Conservation (phyloP, 495 filamentous ascomycete species). For the Stereocaulon alpinum region DNA sequence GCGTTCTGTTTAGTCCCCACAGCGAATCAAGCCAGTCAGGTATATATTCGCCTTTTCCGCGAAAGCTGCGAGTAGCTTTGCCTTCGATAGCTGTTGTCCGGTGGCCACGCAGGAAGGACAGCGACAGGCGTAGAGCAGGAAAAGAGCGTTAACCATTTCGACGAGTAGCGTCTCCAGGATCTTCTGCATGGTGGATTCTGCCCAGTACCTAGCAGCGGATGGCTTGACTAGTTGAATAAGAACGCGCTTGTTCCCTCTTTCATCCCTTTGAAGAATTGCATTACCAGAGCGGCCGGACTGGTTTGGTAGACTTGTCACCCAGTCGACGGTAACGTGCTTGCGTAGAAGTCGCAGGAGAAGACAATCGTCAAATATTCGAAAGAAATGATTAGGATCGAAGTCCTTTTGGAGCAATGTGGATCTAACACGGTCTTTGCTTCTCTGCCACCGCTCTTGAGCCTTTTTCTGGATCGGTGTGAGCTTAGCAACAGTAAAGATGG, state of each 20-base stretch:
- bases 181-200: neutral
- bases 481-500: neutral
- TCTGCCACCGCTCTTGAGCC: neutral
- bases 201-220: neutral
- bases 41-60: neutral
- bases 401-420: neutral
- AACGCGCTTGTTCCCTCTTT: neutral
- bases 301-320: neutral
- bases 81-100: neutral
- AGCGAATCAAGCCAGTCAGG: neutral
- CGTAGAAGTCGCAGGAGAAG: neutral
- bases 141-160: neutral
- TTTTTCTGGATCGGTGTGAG: neutral
- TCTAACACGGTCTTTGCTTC: neutral
- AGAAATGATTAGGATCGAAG: neutral
- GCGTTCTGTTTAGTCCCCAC: neutral
- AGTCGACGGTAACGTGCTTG: neutral
- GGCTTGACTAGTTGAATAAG: neutral
- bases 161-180: neutral
- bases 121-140: neutral
- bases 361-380: neutral
- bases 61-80: neutral
- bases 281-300: neutral
- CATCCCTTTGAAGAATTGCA: neutral
- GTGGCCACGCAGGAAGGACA: neutral